Conservation (phyloP, 2,329 filamentous ascomycete genomes). For the Stenocarpella maydis region DNA sequence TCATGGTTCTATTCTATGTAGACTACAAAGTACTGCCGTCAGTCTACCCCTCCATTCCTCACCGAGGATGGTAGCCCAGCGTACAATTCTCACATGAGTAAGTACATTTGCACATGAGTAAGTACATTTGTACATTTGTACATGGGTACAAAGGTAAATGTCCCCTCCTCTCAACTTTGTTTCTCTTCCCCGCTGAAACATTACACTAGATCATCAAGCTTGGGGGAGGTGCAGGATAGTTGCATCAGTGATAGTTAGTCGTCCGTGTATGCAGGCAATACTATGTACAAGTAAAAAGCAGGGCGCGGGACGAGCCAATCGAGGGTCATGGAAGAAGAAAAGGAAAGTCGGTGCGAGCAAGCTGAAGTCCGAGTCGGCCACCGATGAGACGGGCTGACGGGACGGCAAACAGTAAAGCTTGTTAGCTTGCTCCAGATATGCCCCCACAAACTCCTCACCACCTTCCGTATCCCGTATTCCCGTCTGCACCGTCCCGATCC, state of each 20-base stretch:
- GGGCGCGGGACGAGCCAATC: neutral
- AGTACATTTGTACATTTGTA: too few relatives aligned
- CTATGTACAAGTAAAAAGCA: too few relatives aligned
- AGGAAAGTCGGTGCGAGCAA: too few relatives aligned
- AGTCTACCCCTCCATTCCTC: slow-evolving; percentile 5
- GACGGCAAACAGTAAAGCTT: slow-evolving; percentile 12
- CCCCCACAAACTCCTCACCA: slow-evolving; percentile 22
- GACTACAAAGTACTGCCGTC: too few relatives aligned
- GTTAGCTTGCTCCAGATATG: too few relatives aligned
- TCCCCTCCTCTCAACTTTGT: neutral
- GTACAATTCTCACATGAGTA: too few relatives aligned
- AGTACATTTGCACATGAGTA: too few relatives aligned
- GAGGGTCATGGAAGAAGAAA: neutral
- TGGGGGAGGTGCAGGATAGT: neutral
- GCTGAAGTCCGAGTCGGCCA: slow-evolving; percentile 27
- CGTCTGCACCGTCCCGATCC: neutral
- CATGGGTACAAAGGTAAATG: neutral
- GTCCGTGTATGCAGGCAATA: too few relatives aligned
- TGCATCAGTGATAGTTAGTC: too few relatives aligned
- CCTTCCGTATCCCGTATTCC: slow-evolving; percentile 22
- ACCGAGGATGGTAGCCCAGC: neutral
- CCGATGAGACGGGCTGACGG: slow-evolving; percentile 19
- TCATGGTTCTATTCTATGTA: too few relatives aligned
- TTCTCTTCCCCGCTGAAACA: slow-evolving; percentile 3
- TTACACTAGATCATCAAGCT: slow-evolving; percentile 5